These are phyloP conservation scores for Colletotrichum sansevieriae DNA, from an alignment of 2,329 filamentous ascomycete genomes.

Conservation along the genomic window DNA sequence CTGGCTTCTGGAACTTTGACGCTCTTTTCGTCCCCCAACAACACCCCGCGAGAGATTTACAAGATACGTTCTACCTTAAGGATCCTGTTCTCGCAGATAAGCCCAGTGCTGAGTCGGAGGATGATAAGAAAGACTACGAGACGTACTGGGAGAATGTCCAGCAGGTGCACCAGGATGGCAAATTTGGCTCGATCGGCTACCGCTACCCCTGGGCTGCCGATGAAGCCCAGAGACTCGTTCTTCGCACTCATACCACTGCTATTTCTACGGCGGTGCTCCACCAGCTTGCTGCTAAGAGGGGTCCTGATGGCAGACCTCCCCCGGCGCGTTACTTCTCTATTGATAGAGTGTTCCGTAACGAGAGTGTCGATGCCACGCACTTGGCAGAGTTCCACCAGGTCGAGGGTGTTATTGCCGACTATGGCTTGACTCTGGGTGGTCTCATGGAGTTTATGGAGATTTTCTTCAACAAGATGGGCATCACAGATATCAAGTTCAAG, in stretches of 20 bases:
- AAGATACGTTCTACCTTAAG: slow-evolving; percentile 98
- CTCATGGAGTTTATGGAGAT: slow-evolving; percentile 93
- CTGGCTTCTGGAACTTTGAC: slow-evolving; percentile 82
- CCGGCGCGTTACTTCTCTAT: slow-evolving; percentile 97
- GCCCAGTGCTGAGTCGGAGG: slow-evolving; percentile 68
- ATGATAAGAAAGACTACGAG: slow-evolving; percentile 77
- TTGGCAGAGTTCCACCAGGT: slow-evolving; percentile 98
- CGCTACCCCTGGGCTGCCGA: slow-evolving; percentile 93
- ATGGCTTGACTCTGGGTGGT: slow-evolving; percentile 90
- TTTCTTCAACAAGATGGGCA: slow-evolving; percentile 97
- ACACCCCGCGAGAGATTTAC: slow-evolving; percentile 95
- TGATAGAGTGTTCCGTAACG: slow-evolving; percentile 97
- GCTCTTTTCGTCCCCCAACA: slow-evolving; percentile 61
- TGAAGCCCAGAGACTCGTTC: slow-evolving; percentile 87
- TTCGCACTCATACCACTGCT: slow-evolving; percentile 96
- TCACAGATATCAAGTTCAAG: slow-evolving; percentile 89
- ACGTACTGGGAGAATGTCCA: slow-evolving; percentile 90
- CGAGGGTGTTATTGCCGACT: slow-evolving; percentile 98
- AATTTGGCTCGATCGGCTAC: slow-evolving; percentile 96
- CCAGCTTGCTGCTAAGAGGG: slow-evolving; percentile 85
- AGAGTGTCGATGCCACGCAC: slow-evolving; percentile 96
- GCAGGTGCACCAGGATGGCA: slow-evolving; percentile 89
- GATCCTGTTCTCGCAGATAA: slow-evolving; percentile 84
- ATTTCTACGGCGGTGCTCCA: slow-evolving; percentile 92
- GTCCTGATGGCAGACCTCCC: slow-evolving; percentile 74